Percentiles rank a stretch among this genome's conserved stretches.
Evolutionary conservation across 2,329 filamentous ascomycete genomes (phyloP).

Genomic region (Fusarium dlaminii): DNA sequence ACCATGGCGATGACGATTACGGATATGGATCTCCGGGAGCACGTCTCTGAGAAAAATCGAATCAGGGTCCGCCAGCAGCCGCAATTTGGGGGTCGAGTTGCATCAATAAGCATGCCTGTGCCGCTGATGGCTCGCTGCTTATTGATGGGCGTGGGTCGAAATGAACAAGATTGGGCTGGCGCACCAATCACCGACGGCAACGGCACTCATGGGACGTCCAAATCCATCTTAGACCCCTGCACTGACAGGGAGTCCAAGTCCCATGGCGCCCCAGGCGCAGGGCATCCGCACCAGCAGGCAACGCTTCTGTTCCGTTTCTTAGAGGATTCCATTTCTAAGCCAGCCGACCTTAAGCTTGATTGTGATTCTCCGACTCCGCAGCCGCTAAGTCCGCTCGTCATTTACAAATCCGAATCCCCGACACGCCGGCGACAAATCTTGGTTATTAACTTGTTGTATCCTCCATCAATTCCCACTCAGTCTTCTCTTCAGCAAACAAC

Average conservation of each 20-base stretch:
- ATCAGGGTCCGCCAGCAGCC: constrained; percentile 38
- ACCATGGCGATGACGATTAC: constrained; percentile 25
- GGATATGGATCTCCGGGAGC: constrained; percentile 37
- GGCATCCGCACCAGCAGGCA: constrained; percentile 20
- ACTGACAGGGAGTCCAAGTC: constrained; percentile 25
- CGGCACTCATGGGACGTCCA: constrained; percentile 35
- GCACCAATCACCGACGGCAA: constrained; percentile 36
- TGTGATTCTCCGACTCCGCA: constrained; percentile 22
- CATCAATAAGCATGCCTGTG: constrained; percentile 35
- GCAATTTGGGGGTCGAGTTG: constrained; percentile 34
- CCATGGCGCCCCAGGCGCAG: constrained; percentile 24
- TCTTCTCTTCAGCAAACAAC: constrained; percentile 17
- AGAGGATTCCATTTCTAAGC: constrained; percentile 35
- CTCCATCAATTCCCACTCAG: constrained; percentile 5
- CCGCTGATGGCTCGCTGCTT: constrained; percentile 30
- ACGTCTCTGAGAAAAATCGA: constrained; percentile 22
- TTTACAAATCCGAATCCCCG: constrained; percentile 36
- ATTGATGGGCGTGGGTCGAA: constrained; percentile 34
- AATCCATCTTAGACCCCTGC: constrained; percentile 27
- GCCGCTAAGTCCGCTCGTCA: constrained; percentile 30
- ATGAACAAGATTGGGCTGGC: constrained; percentile 33
- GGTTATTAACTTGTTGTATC: constrained; percentile 12
- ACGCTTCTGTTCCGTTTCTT: constrained; percentile 27
- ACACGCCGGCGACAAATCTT: constrained; percentile 19
- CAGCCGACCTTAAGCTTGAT: constrained; percentile 12